Evolutionary conservation across 331 rosid species (phyloP).

Genomic region (Malus hybrid): DNA sequence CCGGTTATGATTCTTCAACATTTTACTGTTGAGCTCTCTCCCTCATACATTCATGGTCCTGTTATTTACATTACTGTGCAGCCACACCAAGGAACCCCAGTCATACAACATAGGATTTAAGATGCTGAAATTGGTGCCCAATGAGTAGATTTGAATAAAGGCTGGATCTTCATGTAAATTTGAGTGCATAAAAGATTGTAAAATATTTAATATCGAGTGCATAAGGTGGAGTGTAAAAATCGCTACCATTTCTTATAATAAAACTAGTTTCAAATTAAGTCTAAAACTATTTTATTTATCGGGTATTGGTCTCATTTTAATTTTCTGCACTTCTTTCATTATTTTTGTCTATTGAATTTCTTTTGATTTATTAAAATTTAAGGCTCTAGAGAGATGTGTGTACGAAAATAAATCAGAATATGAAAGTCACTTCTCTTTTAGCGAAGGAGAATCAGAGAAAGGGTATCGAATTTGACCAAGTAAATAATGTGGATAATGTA

Average conservation of each 20-base stretch:
- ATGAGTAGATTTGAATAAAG: neutral
- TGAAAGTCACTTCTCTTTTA: neutral
- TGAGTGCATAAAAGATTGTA: no score
- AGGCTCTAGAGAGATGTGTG: no score
- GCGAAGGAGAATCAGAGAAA: neutral
- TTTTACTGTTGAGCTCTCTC: slow-evolving; percentile 36
- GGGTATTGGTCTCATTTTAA: no score
- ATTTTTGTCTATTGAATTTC: no score
- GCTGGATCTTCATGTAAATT: neutral
- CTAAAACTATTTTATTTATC: neutral
- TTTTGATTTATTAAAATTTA: no score
- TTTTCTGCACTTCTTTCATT: no score
- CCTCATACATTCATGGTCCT: slow-evolving; percentile 40
- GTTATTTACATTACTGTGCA: slow-evolving; percentile 1
- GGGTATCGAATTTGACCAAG: neutral
- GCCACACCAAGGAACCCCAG: slow-evolving; percentile 41
- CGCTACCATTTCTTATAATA: neutral
- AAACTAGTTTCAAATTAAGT: neutral
- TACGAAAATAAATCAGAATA: no score
- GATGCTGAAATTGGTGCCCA: neutral
- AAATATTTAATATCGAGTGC: no score
- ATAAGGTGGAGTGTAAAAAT: neutral
- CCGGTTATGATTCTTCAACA: slow-evolving; percentile 34
- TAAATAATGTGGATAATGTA: no score
- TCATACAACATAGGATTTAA: slow-evolving; percentile 16